Percentiles rank a stretch among this genome's conserved stretches.
Evolutionary conservation across 768 basidiomycete species (phyloP).

Genomic region (Mycena venus): DNA sequence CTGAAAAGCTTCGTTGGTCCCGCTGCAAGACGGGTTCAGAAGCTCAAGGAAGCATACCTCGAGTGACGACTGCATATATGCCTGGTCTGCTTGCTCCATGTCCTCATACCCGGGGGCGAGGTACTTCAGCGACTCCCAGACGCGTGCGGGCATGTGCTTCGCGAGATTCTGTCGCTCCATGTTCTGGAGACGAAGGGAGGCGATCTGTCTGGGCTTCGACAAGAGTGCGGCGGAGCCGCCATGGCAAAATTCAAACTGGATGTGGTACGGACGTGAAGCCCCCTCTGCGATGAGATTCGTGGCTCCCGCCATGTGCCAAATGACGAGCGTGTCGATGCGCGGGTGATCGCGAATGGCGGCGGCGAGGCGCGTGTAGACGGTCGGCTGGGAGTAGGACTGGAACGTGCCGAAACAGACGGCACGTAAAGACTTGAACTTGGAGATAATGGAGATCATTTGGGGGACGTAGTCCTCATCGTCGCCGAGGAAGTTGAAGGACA

Average conservation of each 20-base stretch:
- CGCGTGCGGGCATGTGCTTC: neutral
- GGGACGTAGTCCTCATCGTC: neutral
- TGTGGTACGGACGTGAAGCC: neutral
- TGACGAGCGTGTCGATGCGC: constrained; percentile 12
- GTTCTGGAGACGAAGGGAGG: neutral
- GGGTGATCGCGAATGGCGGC: constrained; percentile 1
- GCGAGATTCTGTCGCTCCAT: neutral
- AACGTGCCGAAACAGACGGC: constrained; percentile 8
- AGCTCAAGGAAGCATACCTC: neutral
- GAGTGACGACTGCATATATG: neutral
- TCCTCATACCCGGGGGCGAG: neutral
- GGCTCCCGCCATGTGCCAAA: neutral
- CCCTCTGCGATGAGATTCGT: constrained; percentile 1
- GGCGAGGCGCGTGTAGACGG: neutral
- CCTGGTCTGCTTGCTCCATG: neutral
- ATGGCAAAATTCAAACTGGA: constrained; percentile 6
- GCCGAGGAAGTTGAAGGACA: constrained; percentile 3
- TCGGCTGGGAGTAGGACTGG: constrained; percentile 14
- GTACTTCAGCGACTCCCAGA: constrained; percentile 9
- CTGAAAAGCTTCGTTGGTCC: neutral
- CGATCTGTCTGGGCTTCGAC: neutral
- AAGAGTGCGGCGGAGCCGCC: neutral
- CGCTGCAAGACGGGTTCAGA: no score
- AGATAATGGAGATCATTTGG: neutral
- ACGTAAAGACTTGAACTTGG: neutral